Evolutionary conservation across 2,329 filamentous ascomycete genomes (phyloP), one percentile per base, ranked within the genome.

Genomic region (Pseudogymnoascus sp.): DNA sequence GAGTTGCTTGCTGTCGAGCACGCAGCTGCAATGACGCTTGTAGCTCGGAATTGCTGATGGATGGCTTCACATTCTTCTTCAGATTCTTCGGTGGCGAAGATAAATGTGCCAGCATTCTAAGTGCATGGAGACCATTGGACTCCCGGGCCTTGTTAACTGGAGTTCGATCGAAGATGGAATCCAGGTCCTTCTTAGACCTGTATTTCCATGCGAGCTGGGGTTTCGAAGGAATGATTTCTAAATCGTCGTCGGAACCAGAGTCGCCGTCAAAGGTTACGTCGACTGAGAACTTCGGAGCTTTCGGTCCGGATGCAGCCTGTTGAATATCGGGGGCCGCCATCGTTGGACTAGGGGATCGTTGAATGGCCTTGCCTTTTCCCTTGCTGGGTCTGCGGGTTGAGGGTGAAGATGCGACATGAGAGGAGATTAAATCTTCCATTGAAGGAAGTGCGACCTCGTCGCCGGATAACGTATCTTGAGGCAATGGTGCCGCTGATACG

Each of bases 1-100:
- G 75, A 64, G 85, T 85, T 49, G 92, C 92, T 74, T 99, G 94
- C 64, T 88, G 82, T 49, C 90, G 85, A 5, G 91, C 92, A 65
- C 87, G 86, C 66, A 85, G 83, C 38, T 88, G 80, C 6, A 97
- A 77, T 35, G 79, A 81, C 8, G 80, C 77, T 52, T 92, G 85
- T 61, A 96, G 80, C 67, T 94, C 85, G 29, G 80, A 82, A 0
- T 81, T 78, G 6, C 84, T 91, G 79, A 96, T 89, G 7, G 79
- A 80, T 52, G 76, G 77, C 63, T 78, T 81, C 59, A 75, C 74
- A 19, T 76, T 75, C 61, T 75, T 77, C 39, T 75, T 77, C 58
- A 11, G 11, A 69, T 73, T 74, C 69, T 80, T 87, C 49, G 77
- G 81, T 59, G 82, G 87, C 5, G 87, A 88, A 61, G 80, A 82